Conservation (phyloP, 352 stramenopile genomes). For the Pythium sp. region DNA sequence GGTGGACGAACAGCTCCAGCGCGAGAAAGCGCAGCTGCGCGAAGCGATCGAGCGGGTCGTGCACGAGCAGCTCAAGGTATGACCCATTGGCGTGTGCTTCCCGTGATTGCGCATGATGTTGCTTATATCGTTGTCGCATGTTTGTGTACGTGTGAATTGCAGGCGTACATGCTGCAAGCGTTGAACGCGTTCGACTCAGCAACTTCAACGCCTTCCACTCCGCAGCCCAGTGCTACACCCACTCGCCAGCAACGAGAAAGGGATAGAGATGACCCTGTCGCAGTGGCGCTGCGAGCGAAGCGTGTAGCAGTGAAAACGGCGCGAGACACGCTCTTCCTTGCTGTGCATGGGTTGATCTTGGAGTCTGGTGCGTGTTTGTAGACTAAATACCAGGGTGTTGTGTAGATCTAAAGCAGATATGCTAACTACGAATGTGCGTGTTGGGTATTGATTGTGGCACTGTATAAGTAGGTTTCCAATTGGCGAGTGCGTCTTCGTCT, state of each 20-base stretch:
- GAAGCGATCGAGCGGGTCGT: slow-evolving; percentile 32
- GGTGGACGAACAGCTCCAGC: slow-evolving; percentile 16
- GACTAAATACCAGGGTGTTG: background rate
- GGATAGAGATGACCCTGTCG: slow-evolving; percentile 47
- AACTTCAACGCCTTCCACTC: background rate
- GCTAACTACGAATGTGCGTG: background rate
- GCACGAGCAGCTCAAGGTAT: slow-evolving; percentile 35
- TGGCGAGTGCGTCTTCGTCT: slow-evolving; percentile 7
- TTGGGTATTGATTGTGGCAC: background rate
- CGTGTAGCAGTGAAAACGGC: slow-evolving; percentile 39
- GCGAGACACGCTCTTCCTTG: slow-evolving; percentile 68
- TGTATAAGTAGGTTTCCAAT: slow-evolving; percentile 12
- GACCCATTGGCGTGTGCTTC: no score
- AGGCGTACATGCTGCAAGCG: slow-evolving; percentile 76
- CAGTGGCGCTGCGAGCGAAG: slow-evolving; percentile 40
- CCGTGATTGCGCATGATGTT: background rate
- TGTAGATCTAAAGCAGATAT: background rate
- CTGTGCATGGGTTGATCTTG: slow-evolving; percentile 64
- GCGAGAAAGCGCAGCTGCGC: slow-evolving; percentile 35
- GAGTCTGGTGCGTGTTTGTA: slow-evolving; percentile 47
- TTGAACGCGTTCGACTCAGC: slow-evolving; percentile 40
- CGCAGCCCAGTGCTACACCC: slow-evolving; percentile 4
- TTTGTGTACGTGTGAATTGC: background rate
- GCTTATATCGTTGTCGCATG: background rate
- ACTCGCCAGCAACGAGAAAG: slow-evolving; percentile 13